Conservation (phyloP, 345 rosid species). For the Eutrema heterophyllum region DNA sequence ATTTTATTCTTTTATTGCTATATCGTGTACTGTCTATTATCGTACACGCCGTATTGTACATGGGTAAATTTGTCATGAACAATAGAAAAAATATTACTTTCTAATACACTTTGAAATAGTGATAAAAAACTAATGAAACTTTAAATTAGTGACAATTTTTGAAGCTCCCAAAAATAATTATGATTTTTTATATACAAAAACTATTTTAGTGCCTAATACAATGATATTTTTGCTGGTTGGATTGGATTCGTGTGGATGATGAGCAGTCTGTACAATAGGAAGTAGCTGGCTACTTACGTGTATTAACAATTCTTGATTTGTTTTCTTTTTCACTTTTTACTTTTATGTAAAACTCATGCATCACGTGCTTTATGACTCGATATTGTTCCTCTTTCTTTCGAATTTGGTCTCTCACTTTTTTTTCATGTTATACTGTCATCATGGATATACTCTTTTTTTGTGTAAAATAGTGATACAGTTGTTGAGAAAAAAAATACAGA, state of each 20-base stretch:
- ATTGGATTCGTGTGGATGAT: constrained; percentile 19
- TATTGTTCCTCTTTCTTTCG: constrained; percentile 12
- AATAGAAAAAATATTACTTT: no score
- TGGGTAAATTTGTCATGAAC: no score
- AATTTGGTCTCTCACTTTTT: background rate
- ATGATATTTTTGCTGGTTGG: constrained; percentile 5
- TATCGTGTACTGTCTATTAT: no score
- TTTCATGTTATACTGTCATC: background rate
- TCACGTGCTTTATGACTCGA: constrained; percentile 29
- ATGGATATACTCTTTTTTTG: background rate
- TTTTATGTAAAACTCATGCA: constrained; percentile 21
- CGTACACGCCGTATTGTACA: no score
- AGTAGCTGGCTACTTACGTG: constrained; percentile 27
- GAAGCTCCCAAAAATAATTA: no score
- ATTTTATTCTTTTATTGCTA: no score
- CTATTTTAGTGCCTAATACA: background rate
- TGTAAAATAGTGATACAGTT: background rate
- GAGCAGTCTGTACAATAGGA: constrained; percentile 28
- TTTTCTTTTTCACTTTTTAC: constrained; percentile 14
- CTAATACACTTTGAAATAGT: no score
- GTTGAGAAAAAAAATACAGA: background rate
- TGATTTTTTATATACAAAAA: background rate
- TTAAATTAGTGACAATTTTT: no score
- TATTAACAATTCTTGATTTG: background rate
- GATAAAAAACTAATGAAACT: no score